Conservation (phyloP, 495 filamentous ascomycete genomes). For the Eremomyces bilateralis region DNA sequence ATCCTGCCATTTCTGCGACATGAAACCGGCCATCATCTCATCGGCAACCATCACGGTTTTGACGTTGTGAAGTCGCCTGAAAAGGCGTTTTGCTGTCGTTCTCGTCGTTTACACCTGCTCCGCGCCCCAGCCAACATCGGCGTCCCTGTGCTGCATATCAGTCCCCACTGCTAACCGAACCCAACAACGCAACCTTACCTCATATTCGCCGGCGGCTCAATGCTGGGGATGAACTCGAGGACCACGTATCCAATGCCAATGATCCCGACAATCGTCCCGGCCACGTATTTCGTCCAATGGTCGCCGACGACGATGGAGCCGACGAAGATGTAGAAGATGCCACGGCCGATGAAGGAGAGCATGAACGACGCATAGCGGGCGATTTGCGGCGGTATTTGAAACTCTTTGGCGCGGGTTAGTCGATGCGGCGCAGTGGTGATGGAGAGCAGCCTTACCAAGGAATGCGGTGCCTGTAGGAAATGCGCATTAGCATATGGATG, state of each 20-base stretch:
- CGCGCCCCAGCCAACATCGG: slow-evolving; percentile 73
- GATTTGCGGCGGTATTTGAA: slow-evolving; percentile 84
- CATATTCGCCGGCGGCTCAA: slow-evolving; percentile 98
- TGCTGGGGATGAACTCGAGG: slow-evolving; percentile 84
- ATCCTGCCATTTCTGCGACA: too few relatives aligned
- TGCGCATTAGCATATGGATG: slow-evolving; percentile 2
- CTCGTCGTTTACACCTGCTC: slow-evolving; percentile 69
- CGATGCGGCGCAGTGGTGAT: not conserved
- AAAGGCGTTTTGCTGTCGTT: too few relatives aligned
- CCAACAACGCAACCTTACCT: slow-evolving; percentile 21
- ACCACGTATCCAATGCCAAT: slow-evolving; percentile 27
- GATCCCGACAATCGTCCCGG: slow-evolving; percentile 18
- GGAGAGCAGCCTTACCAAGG: slow-evolving; percentile 21
- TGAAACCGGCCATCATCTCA: too few relatives aligned
- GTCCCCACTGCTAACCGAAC: not conserved
- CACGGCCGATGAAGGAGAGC: slow-evolving; percentile 90
- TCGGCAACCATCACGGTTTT: too few relatives aligned
- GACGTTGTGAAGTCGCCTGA: too few relatives aligned
- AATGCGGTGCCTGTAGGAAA: slow-evolving; percentile 42
- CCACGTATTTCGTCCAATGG: slow-evolving; percentile 17
- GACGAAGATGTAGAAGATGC: slow-evolving; percentile 92
- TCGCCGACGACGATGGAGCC: slow-evolving; percentile 61
- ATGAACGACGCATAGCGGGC: slow-evolving; percentile 91
- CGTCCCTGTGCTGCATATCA: slow-evolving; percentile 27
- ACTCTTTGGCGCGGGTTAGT: slow-evolving; percentile 30